Base-by-base conservation (phyloP, 139 green algal species). In the Micractinium sp. region DNA sequence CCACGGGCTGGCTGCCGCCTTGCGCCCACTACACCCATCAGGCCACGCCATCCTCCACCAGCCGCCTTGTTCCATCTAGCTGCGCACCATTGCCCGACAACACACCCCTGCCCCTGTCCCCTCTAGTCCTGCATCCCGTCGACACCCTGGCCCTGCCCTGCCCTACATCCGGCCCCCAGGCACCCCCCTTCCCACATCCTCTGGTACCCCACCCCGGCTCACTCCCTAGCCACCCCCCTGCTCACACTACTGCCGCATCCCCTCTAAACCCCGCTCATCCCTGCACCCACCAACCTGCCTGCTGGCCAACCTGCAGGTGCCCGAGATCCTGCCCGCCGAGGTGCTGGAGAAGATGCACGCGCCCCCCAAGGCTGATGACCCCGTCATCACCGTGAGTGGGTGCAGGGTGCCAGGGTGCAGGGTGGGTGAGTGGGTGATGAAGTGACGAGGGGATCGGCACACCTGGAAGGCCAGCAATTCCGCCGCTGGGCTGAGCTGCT, bases 321-420 rank as follows among this genome's bases (percentile, higher is more conserved):
- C 92, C 19, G 92, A 95, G 87, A 95, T 88, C 15, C 90, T 96
- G 39, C 74, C 92, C 4, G 80, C 77, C 22, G 81, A 93, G 69
- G 89, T 96, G 14, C 86, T 95, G 27, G 88, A 56, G 39, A 94
- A 95, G 77, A 96, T 96, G 90, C 39, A 81, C 56, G 81, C 93
- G 4, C 93, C 93, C 12, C 86, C 93, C 20, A 96, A 96, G 89
- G 36, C 79, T 12, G 84, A 93, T 29, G 73, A 95, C 33, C 93
- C 93, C 38, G 33, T 95, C 31, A 91, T 95, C 82, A 87, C 35
- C 38, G 36, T 56, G 47, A 56, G 47, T n/a, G n/a, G n/a, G n/a
- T n/a, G n/a, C n/a, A n/a, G n/a, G n/a, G n/a, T n/a, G n/a, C n/a
- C n/a, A n/a, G n/a, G n/a, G n/a, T n/a, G n/a, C n/a, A n/a, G n/a